phyloP scores from a whole-genome alignment of 2,329 filamentous ascomycete genomes.

The Pestalotiopsis sp. region DNA sequence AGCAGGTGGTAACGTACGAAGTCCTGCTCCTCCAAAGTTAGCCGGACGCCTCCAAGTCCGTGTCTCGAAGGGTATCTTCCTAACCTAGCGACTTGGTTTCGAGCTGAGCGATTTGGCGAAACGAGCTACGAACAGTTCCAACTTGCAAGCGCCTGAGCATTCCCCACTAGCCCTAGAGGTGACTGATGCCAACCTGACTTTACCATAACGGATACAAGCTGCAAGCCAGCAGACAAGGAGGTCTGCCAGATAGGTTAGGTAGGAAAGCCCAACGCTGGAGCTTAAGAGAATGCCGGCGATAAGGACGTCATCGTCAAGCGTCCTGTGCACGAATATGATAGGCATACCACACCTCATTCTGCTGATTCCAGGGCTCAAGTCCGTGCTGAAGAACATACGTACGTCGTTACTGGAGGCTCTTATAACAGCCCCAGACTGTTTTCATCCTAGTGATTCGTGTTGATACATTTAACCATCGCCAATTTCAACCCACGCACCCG shows the following conservation, averaged over 20 bases:
- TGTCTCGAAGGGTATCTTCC: background rate
- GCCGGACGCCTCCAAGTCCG: background rate
- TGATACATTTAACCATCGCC: background rate
- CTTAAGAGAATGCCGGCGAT: background rate
- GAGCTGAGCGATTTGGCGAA: background rate
- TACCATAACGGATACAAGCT: too few relatives aligned
- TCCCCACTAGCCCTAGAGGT: background rate
- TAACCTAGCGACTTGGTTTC: background rate
- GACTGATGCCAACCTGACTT: background rate
- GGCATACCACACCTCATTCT: background rate
- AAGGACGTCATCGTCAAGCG: slow-evolving; percentile 1
- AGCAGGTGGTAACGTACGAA: background rate
- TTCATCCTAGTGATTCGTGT: background rate
- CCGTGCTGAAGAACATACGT: background rate
- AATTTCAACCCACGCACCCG: background rate
- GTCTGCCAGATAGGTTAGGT: background rate
- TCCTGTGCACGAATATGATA: background rate
- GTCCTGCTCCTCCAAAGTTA: background rate
- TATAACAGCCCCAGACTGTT: background rate
- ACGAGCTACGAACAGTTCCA: background rate
- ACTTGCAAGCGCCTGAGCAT: slow-evolving; percentile 5
- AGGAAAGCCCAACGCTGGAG: background rate
- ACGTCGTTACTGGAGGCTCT: background rate
- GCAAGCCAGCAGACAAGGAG: too few relatives aligned
- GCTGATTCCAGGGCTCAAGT: background rate